Evolutionary conservation across 2,329 filamentous ascomycete species (phyloP).

Genomic region (Dactylellina drechsleri): DNA sequence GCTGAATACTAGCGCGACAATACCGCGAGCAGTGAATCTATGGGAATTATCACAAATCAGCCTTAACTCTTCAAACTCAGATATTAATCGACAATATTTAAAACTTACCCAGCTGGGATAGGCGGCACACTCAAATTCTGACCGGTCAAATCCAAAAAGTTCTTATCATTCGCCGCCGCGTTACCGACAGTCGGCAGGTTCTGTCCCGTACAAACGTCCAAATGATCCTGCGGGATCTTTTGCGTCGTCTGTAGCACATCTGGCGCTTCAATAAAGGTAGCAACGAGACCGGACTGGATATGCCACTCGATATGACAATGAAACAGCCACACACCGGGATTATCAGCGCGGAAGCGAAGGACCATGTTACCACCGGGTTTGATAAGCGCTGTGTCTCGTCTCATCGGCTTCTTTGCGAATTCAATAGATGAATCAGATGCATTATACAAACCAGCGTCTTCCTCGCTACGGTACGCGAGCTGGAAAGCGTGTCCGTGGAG

Average conservation of each 20-base stretch:
- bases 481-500: conserved; percentile 74
- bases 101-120: conserved; percentile 71
- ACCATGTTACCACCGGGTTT: conserved; percentile 75
- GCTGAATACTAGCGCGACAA: conserved; percentile 79
- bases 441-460: conserved; percentile 69
- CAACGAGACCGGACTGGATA: conserved; percentile 72
- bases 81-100: not conserved
- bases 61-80: not conserved
- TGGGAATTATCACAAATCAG: conserved; percentile 5
- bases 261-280: conserved; percentile 73
- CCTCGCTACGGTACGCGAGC: conserved; percentile 70
- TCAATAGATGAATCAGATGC: conserved; percentile 63
- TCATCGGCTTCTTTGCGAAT: conserved; percentile 70
- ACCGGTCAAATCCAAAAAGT: conserved; percentile 73
- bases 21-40: conserved; percentile 74
- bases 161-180: conserved; percentile 75
- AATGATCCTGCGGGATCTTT: conserved; percentile 71
- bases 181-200: conserved; percentile 72
- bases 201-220: conserved; percentile 64
- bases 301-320: conserved; percentile 80
- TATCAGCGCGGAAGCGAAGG: conserved; percentile 74
- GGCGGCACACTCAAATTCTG: conserved; percentile 68
- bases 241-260: conserved; percentile 70
- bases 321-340: conserved; percentile 69
- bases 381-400: conserved; percentile 75